Evolutionary conservation across 768 basidiomycete species (phyloP), one percentile per base, ranked within the genome.

Genomic region (Lactarius hengduanensis): DNA sequence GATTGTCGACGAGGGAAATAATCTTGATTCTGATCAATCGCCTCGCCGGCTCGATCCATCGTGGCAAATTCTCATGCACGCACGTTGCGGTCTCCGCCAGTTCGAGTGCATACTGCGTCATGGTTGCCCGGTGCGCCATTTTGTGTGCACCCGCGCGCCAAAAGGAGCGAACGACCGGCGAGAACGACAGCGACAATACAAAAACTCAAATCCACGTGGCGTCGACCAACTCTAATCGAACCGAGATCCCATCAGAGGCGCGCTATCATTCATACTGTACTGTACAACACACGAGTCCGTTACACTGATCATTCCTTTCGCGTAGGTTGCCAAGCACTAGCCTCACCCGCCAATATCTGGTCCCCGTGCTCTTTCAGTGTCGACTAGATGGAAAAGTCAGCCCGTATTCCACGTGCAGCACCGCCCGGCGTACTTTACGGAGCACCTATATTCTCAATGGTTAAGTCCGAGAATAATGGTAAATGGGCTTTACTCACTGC

Each of bases 321-420:
- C 2, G 61, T 67, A 26, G 70, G 69, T 20, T 70, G 60, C 43
- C 47, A 34, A 11, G 70, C 69, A 38, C 53, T 62, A 4, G 59
- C 78, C 65, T 80, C 76, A 22, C 86, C 86, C 30, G 81, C 78
- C 34, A 87, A 77, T 30, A 87, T 84, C 59, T 79, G 75, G 67
- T 82, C 75, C 0, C 85, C 86, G 53, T 86, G 80, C 60, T 84
- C 80, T 71, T 85, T 86, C 64, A 83, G 71, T 10, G 76, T 76
- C 20, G 80, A 65, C 74, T 82, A 34, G 16, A 43, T 11, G 4
- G 50, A 13, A 56, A 30, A 58, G 53, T 10, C 41, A n/a, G n/a
- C 20, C 28, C 58, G n/a, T 16, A 34, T 50, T 56, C 15, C 28
- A 30, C 43, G 22, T 38, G 28, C 16, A 22, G 34, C 4, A 28